Evolutionary conservation across 2,329 filamentous ascomycete species (phyloP), one percentile per base, ranked within the genome.

Genomic region (Clonostachys byssicola): DNA sequence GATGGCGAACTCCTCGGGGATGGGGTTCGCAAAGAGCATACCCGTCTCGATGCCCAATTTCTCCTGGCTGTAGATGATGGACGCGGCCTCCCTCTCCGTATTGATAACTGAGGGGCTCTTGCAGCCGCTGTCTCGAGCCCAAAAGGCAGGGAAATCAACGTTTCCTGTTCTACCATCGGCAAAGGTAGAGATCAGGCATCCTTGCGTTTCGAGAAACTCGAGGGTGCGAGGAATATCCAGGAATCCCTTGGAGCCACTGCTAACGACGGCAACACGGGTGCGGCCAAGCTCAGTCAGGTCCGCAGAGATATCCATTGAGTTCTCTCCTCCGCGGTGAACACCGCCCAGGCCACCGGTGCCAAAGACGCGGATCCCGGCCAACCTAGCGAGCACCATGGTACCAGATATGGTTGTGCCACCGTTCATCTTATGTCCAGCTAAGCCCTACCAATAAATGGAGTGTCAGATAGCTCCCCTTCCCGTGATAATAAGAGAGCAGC

Each of bases 231-330:
- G 84, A 50, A 96, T 91, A 61, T 99, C 94, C 36, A 99, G 75
- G 65, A 99, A 97, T 52, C 92, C 94, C 71, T 99, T 99, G 71
- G 90, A 95, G 13, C 94, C 94, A 54, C 88, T 90, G 65, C 86
- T 88, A 45, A 99, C 75, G 3, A 99, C 92, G 23, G 92, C 86
- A 45, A 99, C 86, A 12, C 89, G 83, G 8, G 92, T 96, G 49
- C 91, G 80, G 14, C 94, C 92, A 44, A 99, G 80, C 73, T 97
- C 94, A 5, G 89, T 96, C 51, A 99, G 76, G 67, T 99, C 94
- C 39, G 94, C 92, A 51, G 92, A 97, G 52, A 99, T 82, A 63
- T 99, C 94, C 84, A 97, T 86, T 8, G 87, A 88, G 54, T 78
- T 78, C 63, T 96, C 86, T 43, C 85, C 94, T 46, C 89, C 92